phyloP scores from a whole-genome alignment of 495 filamentous ascomycete genomes.

The Xylaria telfairii region DNA sequence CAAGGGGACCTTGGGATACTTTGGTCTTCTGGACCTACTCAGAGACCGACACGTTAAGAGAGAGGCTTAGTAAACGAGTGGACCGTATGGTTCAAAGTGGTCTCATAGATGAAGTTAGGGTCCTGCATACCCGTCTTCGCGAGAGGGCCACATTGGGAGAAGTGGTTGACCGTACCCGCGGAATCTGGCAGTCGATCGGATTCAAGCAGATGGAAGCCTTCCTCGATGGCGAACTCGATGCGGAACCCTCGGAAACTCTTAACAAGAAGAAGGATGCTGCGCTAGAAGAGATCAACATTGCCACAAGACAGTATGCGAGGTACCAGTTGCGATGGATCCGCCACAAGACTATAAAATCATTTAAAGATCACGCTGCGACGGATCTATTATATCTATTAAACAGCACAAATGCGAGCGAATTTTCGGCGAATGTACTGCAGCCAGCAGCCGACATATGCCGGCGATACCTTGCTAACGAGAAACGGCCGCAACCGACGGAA shows the following conservation, averaged over 20 bases:
- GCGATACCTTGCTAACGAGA: conserved; percentile 61
- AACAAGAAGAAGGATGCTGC: conserved; percentile 42
- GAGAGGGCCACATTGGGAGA: conserved; percentile 54
- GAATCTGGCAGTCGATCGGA: conserved; percentile 96
- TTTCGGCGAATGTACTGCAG: conserved; percentile 62
- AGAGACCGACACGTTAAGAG: conserved; percentile 65
- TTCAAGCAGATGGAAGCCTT: conserved; percentile 88
- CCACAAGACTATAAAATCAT: conserved; percentile 72
- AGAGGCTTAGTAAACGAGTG: conserved; percentile 76
- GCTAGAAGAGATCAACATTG: conserved; percentile 67
- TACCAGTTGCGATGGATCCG: conserved; percentile 87
- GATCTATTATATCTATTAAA: conserved; percentile 75
- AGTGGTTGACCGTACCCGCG: conserved; percentile 70
- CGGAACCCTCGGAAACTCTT: conserved; percentile 43
- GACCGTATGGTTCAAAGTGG: conserved; percentile 82
- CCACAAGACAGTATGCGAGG: conserved; percentile 86
- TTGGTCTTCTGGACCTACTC: conserved; percentile 91
- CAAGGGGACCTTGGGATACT: conserved; percentile 60
- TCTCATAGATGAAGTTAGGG: conserved; percentile 68
- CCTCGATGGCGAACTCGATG: conserved; percentile 57
- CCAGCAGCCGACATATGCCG: conserved; percentile 67
- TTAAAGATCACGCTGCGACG: conserved; percentile 58
- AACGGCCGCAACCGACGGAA: conserved; percentile 64
- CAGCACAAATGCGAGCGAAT: conserved; percentile 65
- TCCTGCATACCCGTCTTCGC: conserved; percentile 62